These are phyloP conservation scores for Dactylellina drechsleri DNA, from an alignment of 2,329 filamentous ascomycete genomes.

Conservation along the genomic window DNA sequence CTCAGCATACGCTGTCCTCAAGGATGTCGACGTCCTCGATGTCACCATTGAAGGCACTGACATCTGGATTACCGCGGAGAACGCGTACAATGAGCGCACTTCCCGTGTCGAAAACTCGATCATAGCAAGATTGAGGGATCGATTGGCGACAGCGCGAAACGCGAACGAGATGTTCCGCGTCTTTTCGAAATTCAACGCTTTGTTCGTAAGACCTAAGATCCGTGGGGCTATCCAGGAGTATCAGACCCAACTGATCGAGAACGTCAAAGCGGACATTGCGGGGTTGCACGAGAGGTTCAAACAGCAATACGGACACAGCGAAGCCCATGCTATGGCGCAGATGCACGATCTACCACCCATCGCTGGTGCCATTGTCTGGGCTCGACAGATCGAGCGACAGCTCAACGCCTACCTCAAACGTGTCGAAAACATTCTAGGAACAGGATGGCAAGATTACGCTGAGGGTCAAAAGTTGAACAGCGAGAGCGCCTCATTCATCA, in stretches of 20 bases:
- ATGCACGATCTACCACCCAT: constrained; percentile 94
- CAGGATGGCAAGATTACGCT: constrained; percentile 91
- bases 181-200: constrained; percentile 98
- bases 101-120: constrained; percentile 98
- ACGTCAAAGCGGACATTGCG: constrained; percentile 95
- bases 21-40: constrained; percentile 94
- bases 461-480: constrained; percentile 93
- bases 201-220: constrained; percentile 99
- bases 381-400: constrained; percentile 94
- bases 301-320: constrained; percentile 97
- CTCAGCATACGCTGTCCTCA: constrained; percentile 91
- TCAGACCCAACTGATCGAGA: constrained; percentile 96
- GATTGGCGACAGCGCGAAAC: constrained; percentile 92
- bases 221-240: constrained; percentile 97
- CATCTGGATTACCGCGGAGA: constrained; percentile 91
- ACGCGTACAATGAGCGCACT: constrained; percentile 95
- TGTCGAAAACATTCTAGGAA: constrained; percentile 95
- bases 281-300: constrained; percentile 96
- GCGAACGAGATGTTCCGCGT: constrained; percentile 99
- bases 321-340: constrained; percentile 97
- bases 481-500: constrained; percentile 91
- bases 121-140: constrained; percentile 90
- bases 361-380: constrained; percentile 97
- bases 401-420: constrained; percentile 97
- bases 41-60: constrained; percentile 89